Percentiles rank a stretch among this genome's conserved stretches.
These are phyloP conservation scores for Colletotrichum aenigma DNA, from an alignment of 2,329 filamentous ascomycete genomes.

Conservation along the genomic window DNA sequence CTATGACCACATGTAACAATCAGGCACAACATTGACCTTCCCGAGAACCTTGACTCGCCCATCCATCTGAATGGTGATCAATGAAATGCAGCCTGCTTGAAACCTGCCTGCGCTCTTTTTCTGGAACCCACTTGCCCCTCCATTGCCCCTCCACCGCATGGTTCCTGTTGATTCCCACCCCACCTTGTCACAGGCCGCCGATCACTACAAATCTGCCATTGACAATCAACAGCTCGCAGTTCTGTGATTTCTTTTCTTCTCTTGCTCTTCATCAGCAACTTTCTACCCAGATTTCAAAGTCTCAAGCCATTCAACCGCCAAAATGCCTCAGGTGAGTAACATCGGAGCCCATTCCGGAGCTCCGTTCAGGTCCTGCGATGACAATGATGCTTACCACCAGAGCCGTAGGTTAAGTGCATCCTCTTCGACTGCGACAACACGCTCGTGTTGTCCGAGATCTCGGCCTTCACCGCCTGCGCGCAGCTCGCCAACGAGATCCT, in stretches of 20 bases:
- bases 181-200: slow-evolving; percentile 13
- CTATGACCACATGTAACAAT: neutral
- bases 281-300: neutral
- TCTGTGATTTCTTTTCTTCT: neutral
- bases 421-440: slow-evolving; percentile 89
- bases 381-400: neutral
- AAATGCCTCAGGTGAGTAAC: slow-evolving; percentile 35
- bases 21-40: neutral
- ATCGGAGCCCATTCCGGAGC: neutral
- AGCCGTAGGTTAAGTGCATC: slow-evolving; percentile 67
- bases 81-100: neutral
- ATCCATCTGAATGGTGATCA: neutral
- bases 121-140: slow-evolving; percentile 12
- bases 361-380: neutral
- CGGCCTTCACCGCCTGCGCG: slow-evolving; percentile 90
- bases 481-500: slow-evolving; percentile 88
- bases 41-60: neutral
- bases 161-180: slow-evolving; percentile 7
- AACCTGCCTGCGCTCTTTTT: slow-evolving; percentile 22
- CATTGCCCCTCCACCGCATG: slow-evolving; percentile 11
- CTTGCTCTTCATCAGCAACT: neutral
- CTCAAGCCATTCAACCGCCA: slow-evolving; percentile 19
- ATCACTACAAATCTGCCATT: slow-evolving; percentile 16
- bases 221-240: neutral
- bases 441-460: slow-evolving; percentile 86